Base-by-base conservation (phyloP, 1,284 basidiomycete genomes). In the Fomitopsis schrenkii region DNA sequence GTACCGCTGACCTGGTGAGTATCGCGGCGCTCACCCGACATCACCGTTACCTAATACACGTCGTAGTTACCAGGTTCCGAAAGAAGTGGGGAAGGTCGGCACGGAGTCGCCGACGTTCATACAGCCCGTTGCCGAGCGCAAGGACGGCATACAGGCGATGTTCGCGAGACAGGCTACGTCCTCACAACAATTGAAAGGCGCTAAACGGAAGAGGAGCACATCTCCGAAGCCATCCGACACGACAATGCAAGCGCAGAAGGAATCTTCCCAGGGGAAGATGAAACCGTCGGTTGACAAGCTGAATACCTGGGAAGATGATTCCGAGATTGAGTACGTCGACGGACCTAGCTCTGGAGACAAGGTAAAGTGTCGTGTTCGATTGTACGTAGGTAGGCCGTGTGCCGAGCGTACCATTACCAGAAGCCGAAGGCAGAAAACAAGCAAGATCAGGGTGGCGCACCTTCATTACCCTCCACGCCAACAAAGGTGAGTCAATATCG, bases 81-180 rank as follows among this genome's bases (percentile, higher is more conserved):
- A 85, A 63, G 95, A 97, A 77, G 89, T 98, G 0, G 95, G 95
- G 0, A 97, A 92, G 76, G 90, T 97, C 3, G 93, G 94, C 6
- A 87, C 80, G 3, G 91, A 97, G 68, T 93, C 92, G 6, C 76
- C 88, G 1, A 84, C 86, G 1, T 97, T 94, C 72, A 88, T 98
- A 55, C 81, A 93, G 66, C 95, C 95, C 0, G 76, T 97, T 19
- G 77, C 85, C 5, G 78, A 84, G 59, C 82, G 95, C 40, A 93
- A 91, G 69, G 95, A 97, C 68, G 94, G 94, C 3, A 94, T 98
- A 63, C 82, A 90, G 71, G 90, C 91, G 7, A 91, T 97, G 85
- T 97, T 95, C 70, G 81, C 84, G 6, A 91, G 87, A 69, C 89
- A 89, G 67, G 19, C 59, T 30, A 41, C 60, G 14, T 53, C 57